phyloP scores from a whole-genome alignment of 768 basidiomycete species.

The Leucocoprinus birnbaumii region DNA sequence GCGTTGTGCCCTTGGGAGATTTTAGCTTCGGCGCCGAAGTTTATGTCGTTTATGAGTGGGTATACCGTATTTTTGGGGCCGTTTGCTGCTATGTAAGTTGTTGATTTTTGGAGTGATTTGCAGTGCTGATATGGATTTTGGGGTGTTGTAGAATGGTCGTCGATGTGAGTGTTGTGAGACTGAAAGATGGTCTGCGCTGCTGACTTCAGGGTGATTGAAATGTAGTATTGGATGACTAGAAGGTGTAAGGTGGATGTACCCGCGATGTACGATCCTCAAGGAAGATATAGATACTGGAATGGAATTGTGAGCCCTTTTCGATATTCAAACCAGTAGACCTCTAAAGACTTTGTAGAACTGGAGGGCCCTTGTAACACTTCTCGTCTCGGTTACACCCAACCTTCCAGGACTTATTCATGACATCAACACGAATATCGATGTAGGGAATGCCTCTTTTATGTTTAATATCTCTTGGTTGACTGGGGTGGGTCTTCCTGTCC shows the following conservation, averaged over 20 bases:
- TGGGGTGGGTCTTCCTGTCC: constrained; percentile 46
- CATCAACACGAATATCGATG: constrained; percentile 62
- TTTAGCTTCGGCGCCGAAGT: constrained; percentile 60
- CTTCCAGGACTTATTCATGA: constrained; percentile 76
- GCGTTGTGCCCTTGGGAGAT: constrained; percentile 87
- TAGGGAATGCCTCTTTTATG: constrained; percentile 53
- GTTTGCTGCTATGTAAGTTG: constrained; percentile 70
- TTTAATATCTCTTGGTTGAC: constrained; percentile 79
- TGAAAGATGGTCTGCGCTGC: too few species aligned
- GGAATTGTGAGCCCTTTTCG: constrained; percentile 58
- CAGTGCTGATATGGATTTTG: neutral
- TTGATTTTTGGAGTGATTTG: neutral
- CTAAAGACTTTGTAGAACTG: too few species aligned
- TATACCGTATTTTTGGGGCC: constrained; percentile 88
- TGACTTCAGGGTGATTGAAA: too few species aligned
- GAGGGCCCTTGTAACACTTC: constrained; percentile 68
- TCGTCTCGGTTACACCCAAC: constrained; percentile 66
- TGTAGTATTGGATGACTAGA: constrained; percentile 78
- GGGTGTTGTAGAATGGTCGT: too few species aligned
- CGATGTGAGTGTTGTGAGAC: too few species aligned
- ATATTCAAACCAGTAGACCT: too few species aligned
- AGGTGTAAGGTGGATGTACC: constrained; percentile 72
- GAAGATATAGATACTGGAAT: constrained; percentile 71
- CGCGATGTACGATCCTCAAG: constrained; percentile 78
- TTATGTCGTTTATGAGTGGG: constrained; percentile 76